Evolutionary conservation across 2,329 filamentous ascomycete species (phyloP).

Genomic region (Cladophialophora carrionii): DNA sequence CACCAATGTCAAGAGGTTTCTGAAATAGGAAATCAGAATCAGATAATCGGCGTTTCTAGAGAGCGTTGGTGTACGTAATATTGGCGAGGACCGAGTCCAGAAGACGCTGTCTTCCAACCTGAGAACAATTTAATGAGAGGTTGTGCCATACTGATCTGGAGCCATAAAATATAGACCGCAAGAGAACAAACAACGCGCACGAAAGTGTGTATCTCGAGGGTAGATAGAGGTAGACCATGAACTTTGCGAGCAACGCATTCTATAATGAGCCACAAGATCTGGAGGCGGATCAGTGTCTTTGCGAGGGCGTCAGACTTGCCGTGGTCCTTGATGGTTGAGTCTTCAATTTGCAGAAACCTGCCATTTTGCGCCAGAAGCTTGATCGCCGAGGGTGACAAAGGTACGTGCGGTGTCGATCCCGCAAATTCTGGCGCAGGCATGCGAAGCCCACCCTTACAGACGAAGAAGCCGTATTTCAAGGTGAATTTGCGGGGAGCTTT

Average conservation of each 20-base stretch:
- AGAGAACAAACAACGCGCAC: neutral
- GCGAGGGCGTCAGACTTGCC: neutral
- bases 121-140: no score
- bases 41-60: neutral
- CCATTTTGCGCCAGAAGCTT: neutral
- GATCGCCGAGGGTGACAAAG: neutral
- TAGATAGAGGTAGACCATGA: neutral
- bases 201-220: neutral
- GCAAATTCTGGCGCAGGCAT: neutral
- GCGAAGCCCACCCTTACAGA: neutral
- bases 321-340: neutral
- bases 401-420: neutral
- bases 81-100: no score
- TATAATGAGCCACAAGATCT: neutral
- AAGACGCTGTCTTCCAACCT: no score
- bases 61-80: no score
- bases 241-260: conserved; percentile 2
- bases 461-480: neutral
- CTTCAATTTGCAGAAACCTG: neutral
- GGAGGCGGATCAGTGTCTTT: neutral
- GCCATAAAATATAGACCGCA: neutral
- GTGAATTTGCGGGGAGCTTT: neutral
- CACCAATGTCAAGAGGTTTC: neutral
- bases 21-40: neutral
- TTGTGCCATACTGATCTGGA: neutral